phyloP scores from a whole-genome alignment of 2,329 filamentous ascomycete species.

The Bipolaris victoriae region DNA sequence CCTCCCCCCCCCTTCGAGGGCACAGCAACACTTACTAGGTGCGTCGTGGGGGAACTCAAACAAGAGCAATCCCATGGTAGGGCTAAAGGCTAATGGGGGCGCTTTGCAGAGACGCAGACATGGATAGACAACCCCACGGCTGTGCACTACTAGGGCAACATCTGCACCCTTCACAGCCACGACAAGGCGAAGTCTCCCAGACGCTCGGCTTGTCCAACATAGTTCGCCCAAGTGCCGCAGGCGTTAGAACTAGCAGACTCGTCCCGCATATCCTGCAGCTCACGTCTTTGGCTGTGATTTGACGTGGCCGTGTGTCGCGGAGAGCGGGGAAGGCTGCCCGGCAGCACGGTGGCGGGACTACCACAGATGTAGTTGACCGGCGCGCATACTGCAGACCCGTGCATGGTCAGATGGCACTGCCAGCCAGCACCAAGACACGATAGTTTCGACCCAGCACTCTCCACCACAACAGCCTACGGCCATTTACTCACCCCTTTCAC shows the following conservation, averaged over 20 bases:
- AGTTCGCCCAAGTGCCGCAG: constrained; percentile 18
- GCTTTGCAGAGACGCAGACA: background rate
- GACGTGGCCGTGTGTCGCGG: constrained; percentile 7
- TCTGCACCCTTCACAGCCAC: constrained; percentile 25
- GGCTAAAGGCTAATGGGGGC: background rate
- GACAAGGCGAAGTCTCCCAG: constrained; percentile 25
- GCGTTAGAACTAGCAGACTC: constrained; percentile 13
- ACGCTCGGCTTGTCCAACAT: constrained; percentile 17
- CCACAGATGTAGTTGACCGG: constrained; percentile 24
- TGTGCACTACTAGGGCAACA: constrained; percentile 9
- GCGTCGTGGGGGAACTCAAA: background rate
- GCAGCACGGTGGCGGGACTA: constrained; percentile 12
- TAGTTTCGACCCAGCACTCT: constrained; percentile 14
- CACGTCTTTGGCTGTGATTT: constrained; percentile 21
- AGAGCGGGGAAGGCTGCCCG: constrained; percentile 16
- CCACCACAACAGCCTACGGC: constrained; percentile 20
- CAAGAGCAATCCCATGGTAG: background rate
- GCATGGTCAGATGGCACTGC: constrained; percentile 28
- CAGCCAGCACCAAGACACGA: constrained; percentile 18
- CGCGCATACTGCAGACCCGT: constrained; percentile 15
- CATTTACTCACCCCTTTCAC: constrained; percentile 14
- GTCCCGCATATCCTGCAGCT: constrained; percentile 14
- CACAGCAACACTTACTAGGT: background rate
- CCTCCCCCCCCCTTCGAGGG: background rate
- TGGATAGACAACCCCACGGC: constrained; percentile 2